Base-by-base conservation (phyloP, 2,329 filamentous ascomycete genomes). In the Aspergillus aculeatinus region DNA sequence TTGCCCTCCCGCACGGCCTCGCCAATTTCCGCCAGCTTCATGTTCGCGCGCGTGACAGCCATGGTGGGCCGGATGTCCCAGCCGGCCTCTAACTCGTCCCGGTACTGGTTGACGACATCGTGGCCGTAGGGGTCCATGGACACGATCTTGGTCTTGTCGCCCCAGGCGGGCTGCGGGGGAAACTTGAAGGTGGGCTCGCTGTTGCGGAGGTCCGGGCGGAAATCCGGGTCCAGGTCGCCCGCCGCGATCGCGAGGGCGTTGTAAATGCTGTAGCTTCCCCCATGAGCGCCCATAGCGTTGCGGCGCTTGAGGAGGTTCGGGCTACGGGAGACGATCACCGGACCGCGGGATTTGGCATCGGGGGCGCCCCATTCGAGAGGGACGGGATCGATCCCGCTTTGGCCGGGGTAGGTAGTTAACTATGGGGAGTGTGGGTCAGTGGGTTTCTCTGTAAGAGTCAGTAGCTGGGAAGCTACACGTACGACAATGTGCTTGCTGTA, bases 51-150 rank as follows among this genome's bases (percentile, higher is more conserved):
- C 0, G 93, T 97, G 55, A 97, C 86, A 14, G 93, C 93, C 74
- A 96, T 96, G 0, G 92, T 96, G 4, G 93, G 93, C 44, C 92
- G 85, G 65, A 96, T 90, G 72, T 96, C 91, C 73, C 72, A 75
- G 16, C 74, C 77, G 39, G 96, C 85, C 67, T 91, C 86, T 49
- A 97, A 87, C 54, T 89, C 87, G 52, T 90, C 83, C 69, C 95
- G 92, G 50, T 86, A 83, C 63, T 94, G 87, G 65, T 89, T 90
- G 80, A 89, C 96, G 47, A 96, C 78, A 61, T 96, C 80, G 79
- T 98, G 95, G 6, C 95, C 94, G 75, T 89, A 91, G 0, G 94
- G 94, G 73, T 98, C 95, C 92, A 99, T 96, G 19, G 94, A 91
- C 14, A 98, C 94, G 64, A 99, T 98, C 81, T 97, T 98, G 76